Evolutionary conservation across 257 asterid species (phyloP), one percentile per base, ranked within the genome.

Genomic region (Ligustrum vulgare): DNA sequence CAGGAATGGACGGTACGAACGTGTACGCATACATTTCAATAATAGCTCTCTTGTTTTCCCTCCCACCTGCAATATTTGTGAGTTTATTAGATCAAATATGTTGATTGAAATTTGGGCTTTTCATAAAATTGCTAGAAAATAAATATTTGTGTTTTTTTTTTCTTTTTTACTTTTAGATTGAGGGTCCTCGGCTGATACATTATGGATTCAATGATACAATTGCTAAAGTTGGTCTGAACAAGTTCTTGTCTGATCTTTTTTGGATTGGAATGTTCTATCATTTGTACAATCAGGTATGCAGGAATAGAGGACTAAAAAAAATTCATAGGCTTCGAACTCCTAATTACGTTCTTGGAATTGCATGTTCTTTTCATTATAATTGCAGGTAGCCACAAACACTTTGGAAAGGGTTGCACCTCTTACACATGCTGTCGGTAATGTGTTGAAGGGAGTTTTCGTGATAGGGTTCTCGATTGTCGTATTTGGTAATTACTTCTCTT

Each of bases 201-300:
- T 74, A 82, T 80, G 90, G 93, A 22, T 86, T 88, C 81, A 78
- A 71, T 65, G 90, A 82, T 20, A 90, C 93, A 65, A 86, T 86
- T 75, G 88, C 93, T 72, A 84, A 83, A 86, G 93, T 88, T 45
- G 93, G 93, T n/a, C 77, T 88, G 25, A 2, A 84, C 54, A 88
- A 86, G 80, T 88, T 88, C 87, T 72, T 86, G 77, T 86, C 82
- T 65, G 93, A 86, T 86, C 90, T 88, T 6, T 88, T 86, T 83
- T 88, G 85, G 90, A 88, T 86, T 75, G 90, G 93, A 80, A 77
- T 88, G 93, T 87, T 87, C 85, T 88, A 88, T 72, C 92, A 88
- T 79, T 78, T 88, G 72, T 88, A 88, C 89, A 88, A 88, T 66
- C 90, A 88, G 89, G 92, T 86, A 70, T 8, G 34, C 1, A 13